A percentile compares a stretch with the other conserved stretches of the same genome.
phyloP scores from a whole-genome alignment of 805 yeast species.

The Zygoascus flipseniorum region DNA sequence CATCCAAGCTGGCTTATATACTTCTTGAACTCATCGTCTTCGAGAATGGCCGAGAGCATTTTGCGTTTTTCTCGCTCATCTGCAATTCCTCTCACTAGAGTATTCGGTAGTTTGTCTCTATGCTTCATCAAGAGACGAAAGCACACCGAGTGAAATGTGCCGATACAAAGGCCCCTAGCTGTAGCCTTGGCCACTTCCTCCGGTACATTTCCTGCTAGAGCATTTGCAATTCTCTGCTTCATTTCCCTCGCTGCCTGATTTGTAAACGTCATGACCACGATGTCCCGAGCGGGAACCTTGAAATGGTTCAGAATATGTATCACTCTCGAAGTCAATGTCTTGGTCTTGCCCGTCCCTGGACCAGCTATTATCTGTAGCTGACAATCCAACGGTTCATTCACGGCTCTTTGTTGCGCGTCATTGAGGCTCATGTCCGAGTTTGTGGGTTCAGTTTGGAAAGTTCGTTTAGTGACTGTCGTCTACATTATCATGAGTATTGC shows the following conservation, averaged over 20 bases:
- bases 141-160: slow-evolving; percentile 88
- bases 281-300: slow-evolving; percentile 46
- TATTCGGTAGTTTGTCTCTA: slow-evolving; percentile 45
- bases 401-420: slow-evolving; percentile 38
- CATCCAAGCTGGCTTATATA: background rate
- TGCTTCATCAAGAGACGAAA: slow-evolving; percentile 45
- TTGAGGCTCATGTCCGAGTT: slow-evolving; percentile 22
- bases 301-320: slow-evolving; percentile 52
- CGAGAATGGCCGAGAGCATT: slow-evolving; percentile 4
- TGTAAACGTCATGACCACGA: slow-evolving; percentile 88
- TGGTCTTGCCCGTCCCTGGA: slow-evolving; percentile 71
- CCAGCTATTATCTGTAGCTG: slow-evolving; percentile 52
- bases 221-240: slow-evolving; percentile 48
- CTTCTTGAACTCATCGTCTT: background rate
- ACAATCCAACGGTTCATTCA: slow-evolving; percentile 31
- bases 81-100: slow-evolving; percentile 2
- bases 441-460: background rate
- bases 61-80: slow-evolving; percentile 8
- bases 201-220: slow-evolving; percentile 23
- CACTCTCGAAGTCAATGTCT: slow-evolving; percentile 70
- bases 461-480: too few relatives aligned
- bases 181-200: background rate
- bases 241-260: slow-evolving; percentile 87
- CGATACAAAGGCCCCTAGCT: slow-evolving; percentile 47
- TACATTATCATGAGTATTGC: background rate